Percentiles rank a stretch among this genome's conserved stretches.
phyloP scores from a whole-genome alignment of 129 eudicot genomes.

The Silybum marianum region DNA sequence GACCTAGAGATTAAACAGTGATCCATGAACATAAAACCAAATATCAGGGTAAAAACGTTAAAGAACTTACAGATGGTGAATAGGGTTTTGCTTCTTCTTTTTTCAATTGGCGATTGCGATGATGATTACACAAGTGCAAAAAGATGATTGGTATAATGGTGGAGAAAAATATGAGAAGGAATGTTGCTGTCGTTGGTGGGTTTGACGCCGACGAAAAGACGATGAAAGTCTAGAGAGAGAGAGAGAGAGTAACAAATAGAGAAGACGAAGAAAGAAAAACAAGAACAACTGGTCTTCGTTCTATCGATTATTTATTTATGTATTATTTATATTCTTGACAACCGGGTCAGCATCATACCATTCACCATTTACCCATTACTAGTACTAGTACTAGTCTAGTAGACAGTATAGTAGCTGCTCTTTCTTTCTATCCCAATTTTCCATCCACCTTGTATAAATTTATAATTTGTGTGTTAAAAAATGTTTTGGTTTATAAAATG shows the following conservation, averaged over 20 bases:
- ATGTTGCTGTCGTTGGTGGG: conserved; percentile 35
- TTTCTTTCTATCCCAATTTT: background rate
- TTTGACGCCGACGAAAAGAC: conserved; percentile 42
- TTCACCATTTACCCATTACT: background rate
- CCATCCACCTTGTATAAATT: background rate
- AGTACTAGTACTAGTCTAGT: too few species aligned
- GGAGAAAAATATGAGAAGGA: conserved; percentile 19
- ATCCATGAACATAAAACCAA: conserved; percentile 14
- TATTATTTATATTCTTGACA: conserved; percentile 24
- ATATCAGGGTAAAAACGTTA: background rate
- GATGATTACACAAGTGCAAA: background rate
- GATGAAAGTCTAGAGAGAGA: conserved; percentile 44
- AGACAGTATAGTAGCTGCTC: background rate
- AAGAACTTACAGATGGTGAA: conserved; percentile 33
- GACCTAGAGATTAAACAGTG: conserved; percentile 15
- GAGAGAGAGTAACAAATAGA: conserved; percentile 24
- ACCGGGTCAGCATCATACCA: conserved; percentile 21
- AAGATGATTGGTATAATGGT: conserved; percentile 13
- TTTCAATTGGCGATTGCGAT: conserved; percentile 30
- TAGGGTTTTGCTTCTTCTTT: conserved; percentile 27
- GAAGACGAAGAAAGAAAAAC: conserved; percentile 32
- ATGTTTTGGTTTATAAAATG: too few species aligned
- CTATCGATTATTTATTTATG: conserved; percentile 21
- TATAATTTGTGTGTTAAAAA: too few species aligned
- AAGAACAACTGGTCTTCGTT: conserved; percentile 40